Conservation (phyloP, 495 filamentous ascomycete genomes). For the Tuber melanosporum region DNA sequence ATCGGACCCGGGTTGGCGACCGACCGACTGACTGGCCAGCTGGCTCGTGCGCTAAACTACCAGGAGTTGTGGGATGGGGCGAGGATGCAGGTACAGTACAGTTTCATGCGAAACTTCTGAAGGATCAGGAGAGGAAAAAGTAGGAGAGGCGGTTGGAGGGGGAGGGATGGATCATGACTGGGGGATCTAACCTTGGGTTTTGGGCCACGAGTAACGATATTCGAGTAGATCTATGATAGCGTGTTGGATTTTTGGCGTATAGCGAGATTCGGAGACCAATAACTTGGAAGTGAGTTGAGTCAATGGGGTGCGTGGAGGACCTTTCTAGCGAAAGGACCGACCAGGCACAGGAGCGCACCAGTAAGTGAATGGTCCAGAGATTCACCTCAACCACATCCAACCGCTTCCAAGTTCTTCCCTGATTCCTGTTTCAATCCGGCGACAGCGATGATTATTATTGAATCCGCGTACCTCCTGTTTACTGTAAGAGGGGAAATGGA, state of each 20-base stretch:
- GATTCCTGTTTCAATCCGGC: neutral
- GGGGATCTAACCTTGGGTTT: neutral
- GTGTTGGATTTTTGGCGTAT: neutral
- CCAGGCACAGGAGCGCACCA: too few relatives aligned
- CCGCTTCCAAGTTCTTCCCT: neutral
- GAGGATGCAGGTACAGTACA: neutral
- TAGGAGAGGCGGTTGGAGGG: neutral
- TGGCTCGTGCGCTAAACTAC: neutral
- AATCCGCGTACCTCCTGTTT: neutral
- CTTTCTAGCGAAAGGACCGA: neutral
- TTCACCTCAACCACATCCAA: neutral
- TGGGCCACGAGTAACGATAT: neutral
- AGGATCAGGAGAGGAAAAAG: neutral
- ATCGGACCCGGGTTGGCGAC: neutral
- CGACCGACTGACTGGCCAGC: neutral
- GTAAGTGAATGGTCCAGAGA: too few relatives aligned
- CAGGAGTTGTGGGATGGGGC: neutral
- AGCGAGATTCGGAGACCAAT: neutral
- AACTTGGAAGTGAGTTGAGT: neutral
- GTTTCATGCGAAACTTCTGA: constrained; percentile 1
- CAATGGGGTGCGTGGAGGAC: neutral
- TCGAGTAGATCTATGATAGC: neutral
- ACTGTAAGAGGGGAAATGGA: neutral
- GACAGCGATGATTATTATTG: neutral
- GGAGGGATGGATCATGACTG: neutral